Percentiles rank a stretch among this genome's conserved stretches.
Conservation (phyloP, 2,329 filamentous ascomycete genomes). For the Neofusicoccum parvum region DNA sequence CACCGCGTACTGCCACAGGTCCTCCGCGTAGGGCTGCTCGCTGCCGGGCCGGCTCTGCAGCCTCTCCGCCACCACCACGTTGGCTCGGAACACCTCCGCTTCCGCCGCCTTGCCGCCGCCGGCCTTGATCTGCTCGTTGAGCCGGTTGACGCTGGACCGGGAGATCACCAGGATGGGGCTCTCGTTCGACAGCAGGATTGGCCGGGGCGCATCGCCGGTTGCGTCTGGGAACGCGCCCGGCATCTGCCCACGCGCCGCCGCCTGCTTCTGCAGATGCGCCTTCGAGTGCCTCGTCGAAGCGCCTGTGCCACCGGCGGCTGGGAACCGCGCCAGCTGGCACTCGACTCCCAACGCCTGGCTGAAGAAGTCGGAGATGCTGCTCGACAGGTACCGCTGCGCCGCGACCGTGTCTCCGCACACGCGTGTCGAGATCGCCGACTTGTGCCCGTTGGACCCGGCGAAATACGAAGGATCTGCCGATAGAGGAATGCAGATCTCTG, state of each 20-base stretch:
- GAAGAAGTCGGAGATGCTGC: constrained; percentile 74
- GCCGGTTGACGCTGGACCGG: constrained; percentile 71
- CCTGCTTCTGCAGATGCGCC: constrained; percentile 59
- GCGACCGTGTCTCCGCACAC: constrained; percentile 83
- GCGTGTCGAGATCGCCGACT: constrained; percentile 48
- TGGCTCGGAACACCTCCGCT: constrained; percentile 81
- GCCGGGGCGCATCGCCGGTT: constrained; percentile 55
- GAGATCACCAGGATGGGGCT: constrained; percentile 88
- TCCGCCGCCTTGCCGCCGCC: constrained; percentile 66
- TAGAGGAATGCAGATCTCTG: constrained; percentile 56
- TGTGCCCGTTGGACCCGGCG: constrained; percentile 40
- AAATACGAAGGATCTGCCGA: constrained; percentile 67
- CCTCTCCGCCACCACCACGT: constrained; percentile 70
- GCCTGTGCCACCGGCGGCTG: constrained; percentile 57
- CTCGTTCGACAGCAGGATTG: constrained; percentile 86
- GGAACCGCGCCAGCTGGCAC: constrained; percentile 83
- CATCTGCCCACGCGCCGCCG: constrained; percentile 39
- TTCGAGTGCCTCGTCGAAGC: constrained; percentile 70
- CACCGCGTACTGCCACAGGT: constrained; percentile 69
- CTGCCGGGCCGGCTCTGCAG: constrained; percentile 44
- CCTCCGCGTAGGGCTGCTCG: constrained; percentile 73
- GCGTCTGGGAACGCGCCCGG: constrained; percentile 58
- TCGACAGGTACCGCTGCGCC: constrained; percentile 69
- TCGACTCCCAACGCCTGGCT: constrained; percentile 72
- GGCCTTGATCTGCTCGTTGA: constrained; percentile 72